Evolutionary conservation across 176 grass and related monocot genomes (phyloP).

Genomic region (Aegilops bicornis): DNA sequence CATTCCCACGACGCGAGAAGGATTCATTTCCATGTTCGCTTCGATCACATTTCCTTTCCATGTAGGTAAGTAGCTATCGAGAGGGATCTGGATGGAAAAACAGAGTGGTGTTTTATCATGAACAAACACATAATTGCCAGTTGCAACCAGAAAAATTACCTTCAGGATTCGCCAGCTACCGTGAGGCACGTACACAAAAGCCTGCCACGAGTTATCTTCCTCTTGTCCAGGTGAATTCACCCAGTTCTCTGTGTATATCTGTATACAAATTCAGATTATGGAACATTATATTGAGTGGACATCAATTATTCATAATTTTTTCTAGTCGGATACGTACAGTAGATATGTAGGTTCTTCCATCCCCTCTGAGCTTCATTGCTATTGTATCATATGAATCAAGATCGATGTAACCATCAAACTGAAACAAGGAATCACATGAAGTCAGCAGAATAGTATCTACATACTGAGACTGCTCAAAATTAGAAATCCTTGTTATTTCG

Average conservation of each 20-base stretch:
- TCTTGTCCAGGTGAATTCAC: slow-evolving; percentile 86
- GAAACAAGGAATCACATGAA: slow-evolving; percentile 21
- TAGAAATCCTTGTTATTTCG: neutral
- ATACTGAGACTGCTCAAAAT: neutral
- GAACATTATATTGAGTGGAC: slow-evolving; percentile 11
- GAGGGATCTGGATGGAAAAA: slow-evolving; percentile 63
- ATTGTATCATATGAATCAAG: slow-evolving; percentile 96
- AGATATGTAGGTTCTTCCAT: slow-evolving; percentile 98
- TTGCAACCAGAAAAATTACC: slow-evolving; percentile 40
- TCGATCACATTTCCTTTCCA: slow-evolving; percentile 81
- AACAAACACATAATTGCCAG: neutral
- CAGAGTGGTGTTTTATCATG: neutral
- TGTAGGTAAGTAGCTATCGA: slow-evolving; percentile 76
- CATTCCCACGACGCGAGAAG: slow-evolving; percentile 85
- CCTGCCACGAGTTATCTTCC: slow-evolving; percentile 98
- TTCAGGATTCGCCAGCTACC: slow-evolving; percentile 65
- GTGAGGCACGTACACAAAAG: slow-evolving; percentile 72
- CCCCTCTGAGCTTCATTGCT: slow-evolving; percentile 90
- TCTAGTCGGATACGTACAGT: slow-evolving; percentile 51
- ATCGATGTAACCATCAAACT: slow-evolving; percentile 92
- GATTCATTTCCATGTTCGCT: slow-evolving; percentile 86
- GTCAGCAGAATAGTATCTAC: slow-evolving; percentile 15
- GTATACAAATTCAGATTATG: slow-evolving; percentile 31
- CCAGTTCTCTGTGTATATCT: slow-evolving; percentile 99
- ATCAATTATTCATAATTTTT: slow-evolving; percentile 3